Evolutionary conservation across 805 yeast species (phyloP), one percentile per base, ranked within the genome.

Genomic region (Ogataea ramenticola): DNA sequence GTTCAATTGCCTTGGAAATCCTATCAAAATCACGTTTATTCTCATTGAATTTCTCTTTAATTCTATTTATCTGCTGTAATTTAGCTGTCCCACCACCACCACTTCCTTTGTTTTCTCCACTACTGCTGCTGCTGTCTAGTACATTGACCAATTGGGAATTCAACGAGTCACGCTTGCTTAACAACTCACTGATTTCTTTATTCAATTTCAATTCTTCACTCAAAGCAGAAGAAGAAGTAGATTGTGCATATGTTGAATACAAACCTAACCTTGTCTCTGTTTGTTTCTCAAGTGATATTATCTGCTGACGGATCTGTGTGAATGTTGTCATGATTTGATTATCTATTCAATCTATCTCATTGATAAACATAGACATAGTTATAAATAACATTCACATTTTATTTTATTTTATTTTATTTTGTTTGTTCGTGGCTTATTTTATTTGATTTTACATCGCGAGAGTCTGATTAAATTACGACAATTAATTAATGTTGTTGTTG

Each of bases 31-130:
- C 84, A 43, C 69, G 61, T 62, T 75, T 70, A 63, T 86, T 90
- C 44, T 88, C 95, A 45, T 69, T 75, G 26, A 87, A 67, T 14
- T 77, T 73, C 61, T 88, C 96, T 53, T 76, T 78, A 60, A 88
- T 96, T 48, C 97, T 78, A 46, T 82, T 79, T 39, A 89, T 65
- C 60, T 90, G 98, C 55, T 85, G 91, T 36, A 80, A 62, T 60
- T 85, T 85, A 0, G 93, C 77, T 0, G 93, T 76, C 3, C 29
- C 22, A 15, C 19, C 37, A 4, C n/a, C 24, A 19, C 7, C 17
- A 16, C 36, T 24, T 6, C 10, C 10, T 7, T 24, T 24, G 27
- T 6, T 24, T 7, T 24, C 36, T 6, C 14, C 21, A 16, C 21
- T 6, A 16, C 7, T 16, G 6, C 12, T 17, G 12, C 5, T 17